Conservation (phyloP, 2,329 filamentous ascomycete genomes). For the Xylaria hypoxylon region DNA sequence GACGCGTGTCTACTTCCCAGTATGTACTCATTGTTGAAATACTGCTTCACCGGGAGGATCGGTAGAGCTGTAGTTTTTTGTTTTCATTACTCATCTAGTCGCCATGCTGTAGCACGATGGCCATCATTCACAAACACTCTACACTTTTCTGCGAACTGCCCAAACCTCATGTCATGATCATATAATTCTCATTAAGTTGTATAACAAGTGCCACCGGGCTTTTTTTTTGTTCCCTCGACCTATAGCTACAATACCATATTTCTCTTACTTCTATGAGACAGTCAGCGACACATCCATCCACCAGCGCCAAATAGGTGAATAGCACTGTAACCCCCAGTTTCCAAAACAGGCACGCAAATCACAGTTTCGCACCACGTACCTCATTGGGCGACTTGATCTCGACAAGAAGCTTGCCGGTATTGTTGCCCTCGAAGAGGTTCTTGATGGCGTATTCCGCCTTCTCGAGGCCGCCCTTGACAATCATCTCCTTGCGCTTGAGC, state of each 20-base stretch:
- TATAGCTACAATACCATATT: neutral
- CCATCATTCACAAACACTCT: neutral
- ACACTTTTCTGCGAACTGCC: neutral
- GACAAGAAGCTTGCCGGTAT: conserved; percentile 75
- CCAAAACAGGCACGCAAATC: conserved; percentile 16
- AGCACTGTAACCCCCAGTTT: neutral
- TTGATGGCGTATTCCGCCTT: conserved; percentile 72
- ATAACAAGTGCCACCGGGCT: neutral
- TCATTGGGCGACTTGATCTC: conserved; percentile 58
- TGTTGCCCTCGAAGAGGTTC: conserved; percentile 74
- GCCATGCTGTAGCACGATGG: too few relatives aligned
- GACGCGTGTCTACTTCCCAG: too few relatives aligned
- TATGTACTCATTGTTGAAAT: too few relatives aligned
- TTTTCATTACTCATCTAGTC: too few relatives aligned
- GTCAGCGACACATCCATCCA: conserved; percentile 22
- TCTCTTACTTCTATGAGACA: conserved; percentile 24
- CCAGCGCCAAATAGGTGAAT: neutral
- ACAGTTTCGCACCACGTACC: conserved; percentile 46
- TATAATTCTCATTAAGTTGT: conserved; percentile 5
- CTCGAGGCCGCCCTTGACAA: conserved; percentile 75
- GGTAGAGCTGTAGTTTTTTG: too few relatives aligned
- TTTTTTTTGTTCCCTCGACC: neutral
- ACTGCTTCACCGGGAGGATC: too few relatives aligned
- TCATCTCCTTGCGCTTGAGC: conserved; percentile 76
- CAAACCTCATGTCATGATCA: neutral